A percentile compares a stretch with the other conserved stretches of the same genome.
phyloP scores from a whole-genome alignment of 1,284 basidiomycete genomes.

The Neonothopanus nambi region DNA sequence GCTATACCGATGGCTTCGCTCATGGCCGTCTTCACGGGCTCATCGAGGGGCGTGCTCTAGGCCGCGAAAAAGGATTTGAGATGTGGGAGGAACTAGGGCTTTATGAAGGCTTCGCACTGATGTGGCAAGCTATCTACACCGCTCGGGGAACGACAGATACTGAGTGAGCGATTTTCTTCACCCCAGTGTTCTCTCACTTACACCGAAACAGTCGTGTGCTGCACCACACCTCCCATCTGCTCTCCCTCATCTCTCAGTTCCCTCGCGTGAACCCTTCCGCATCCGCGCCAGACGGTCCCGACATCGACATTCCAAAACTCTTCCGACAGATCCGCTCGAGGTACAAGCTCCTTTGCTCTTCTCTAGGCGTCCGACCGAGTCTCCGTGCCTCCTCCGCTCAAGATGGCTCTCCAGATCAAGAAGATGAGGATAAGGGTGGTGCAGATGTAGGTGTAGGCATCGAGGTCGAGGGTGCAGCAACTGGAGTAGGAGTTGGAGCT shows the following conservation, averaged over 20 bases:
- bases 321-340: conserved; percentile 85
- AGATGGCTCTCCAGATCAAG: conserved; percentile 17
- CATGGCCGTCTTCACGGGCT: conserved; percentile 90
- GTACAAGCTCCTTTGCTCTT: conserved; percentile 85
- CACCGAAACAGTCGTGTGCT: conserved; percentile 49
- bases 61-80: conserved; percentile 90
- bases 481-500: no score
- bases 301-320: conserved; percentile 74
- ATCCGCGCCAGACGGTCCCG: conserved; percentile 36
- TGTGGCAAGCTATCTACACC: conserved; percentile 60
- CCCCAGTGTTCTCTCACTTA: no score
- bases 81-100: conserved; percentile 97
- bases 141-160: conserved; percentile 38
- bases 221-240: conserved; percentile 67
- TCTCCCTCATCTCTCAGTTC: conserved; percentile 75
- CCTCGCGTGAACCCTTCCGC: conserved; percentile 73
- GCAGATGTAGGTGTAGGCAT: neutral
- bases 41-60: conserved; percentile 91
- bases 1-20: conserved; percentile 75
- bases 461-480: no score
- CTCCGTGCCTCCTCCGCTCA: conserved; percentile 36
- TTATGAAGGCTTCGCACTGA: conserved; percentile 81
- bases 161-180: no score
- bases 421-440: conserved; percentile 18
- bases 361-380: conserved; percentile 74